Base-by-base conservation (phyloP, 1,139 yeast species). In the Taphrina wiesneri region DNA sequence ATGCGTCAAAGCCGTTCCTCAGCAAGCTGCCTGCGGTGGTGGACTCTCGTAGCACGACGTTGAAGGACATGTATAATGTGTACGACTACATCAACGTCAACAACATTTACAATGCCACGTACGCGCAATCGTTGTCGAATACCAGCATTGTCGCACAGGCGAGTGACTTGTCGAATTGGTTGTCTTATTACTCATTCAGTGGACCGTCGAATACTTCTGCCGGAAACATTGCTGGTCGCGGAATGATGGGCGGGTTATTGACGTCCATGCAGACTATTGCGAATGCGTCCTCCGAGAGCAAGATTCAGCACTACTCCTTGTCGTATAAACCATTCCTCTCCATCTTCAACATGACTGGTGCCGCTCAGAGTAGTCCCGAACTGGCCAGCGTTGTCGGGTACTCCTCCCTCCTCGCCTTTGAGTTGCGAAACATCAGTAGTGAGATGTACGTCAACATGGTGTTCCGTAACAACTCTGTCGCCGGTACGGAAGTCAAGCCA, bases 281-380 rank as follows among this genome's bases (percentile, higher is more conserved):
- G 28, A 53, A 62, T 2, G 43, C 64, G 0, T 26, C 57, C 3
- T 32, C 60, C 26, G 59, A 25, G 13, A 43, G 26, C 52, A 62
- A 62, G 60, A 62, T 62, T 17, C 43, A 53, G 60, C 65, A 62
- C 51, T 62, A 53, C 60, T 53, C 65, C 13, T 36, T 62, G 36
- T 30, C 59, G 30, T 62, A 62, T 47, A 62, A 62, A 30, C 65
- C 65, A 2, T 62, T 62, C 56, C 46, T 62, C 39, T 53, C 60
- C 5, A 26, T 62, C 46, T 62, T 62, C 60, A 62, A 62, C 54
- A 62, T 62, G 65, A 62, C 65, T 11, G 65, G 65, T 17, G 65
- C 54, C 30, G 65, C 60, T 4, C 21, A 19, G 30, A 19, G 25
- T 5, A 23, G 26, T 21, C 56, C 64, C 28, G 56, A 49, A 21